Evolutionary conservation across 805 yeast genomes (phyloP).

Genomic region (Candida pseudofarinosa): DNA sequence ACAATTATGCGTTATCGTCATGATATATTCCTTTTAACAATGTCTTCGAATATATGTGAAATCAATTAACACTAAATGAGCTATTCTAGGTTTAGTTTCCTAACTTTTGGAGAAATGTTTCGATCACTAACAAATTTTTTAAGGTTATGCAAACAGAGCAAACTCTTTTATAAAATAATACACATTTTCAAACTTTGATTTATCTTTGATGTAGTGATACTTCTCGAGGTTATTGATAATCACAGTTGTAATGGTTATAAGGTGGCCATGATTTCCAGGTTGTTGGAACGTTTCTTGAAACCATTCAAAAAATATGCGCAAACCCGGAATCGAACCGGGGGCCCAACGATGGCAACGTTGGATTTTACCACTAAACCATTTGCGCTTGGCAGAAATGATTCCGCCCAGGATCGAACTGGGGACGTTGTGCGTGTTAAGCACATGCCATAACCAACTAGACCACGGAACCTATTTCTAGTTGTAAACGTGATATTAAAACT

Average conservation of each 20-base stretch:
- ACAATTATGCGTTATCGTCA: conserved; percentile 46
- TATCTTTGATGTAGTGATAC: too few relatives aligned
- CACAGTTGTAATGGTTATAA: too few relatives aligned
- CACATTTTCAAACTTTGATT: too few relatives aligned
- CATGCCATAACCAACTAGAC: conserved; percentile 99
- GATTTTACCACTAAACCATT: conserved; percentile 6
- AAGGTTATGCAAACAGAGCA: background rate
- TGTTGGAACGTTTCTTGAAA: too few relatives aligned
- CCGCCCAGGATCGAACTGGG: conserved; percentile 99
- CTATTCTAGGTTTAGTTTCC: conserved; percentile 10
- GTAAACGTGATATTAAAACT: too few relatives aligned
- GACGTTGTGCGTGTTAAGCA: conserved; percentile 99
- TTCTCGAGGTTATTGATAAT: too few relatives aligned
- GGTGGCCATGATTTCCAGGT: too few relatives aligned
- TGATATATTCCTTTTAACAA: conserved; percentile 33
- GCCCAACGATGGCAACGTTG: conserved; percentile 6
- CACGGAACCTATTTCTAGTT: conserved; percentile 43
- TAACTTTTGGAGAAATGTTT: too few relatives aligned
- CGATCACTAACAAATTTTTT: background rate
- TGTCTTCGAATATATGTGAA: conserved; percentile 37
- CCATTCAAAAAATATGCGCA: conserved; percentile 4
- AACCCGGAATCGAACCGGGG: conserved; percentile 6
- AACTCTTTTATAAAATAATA: background rate
- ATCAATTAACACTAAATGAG: conserved; percentile 45
- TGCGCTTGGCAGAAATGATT: conserved; percentile 55